Evolutionary conservation across 78 protist genomes (phyloP).

Genomic region (Neovahlkampfia damariscottae): DNA sequence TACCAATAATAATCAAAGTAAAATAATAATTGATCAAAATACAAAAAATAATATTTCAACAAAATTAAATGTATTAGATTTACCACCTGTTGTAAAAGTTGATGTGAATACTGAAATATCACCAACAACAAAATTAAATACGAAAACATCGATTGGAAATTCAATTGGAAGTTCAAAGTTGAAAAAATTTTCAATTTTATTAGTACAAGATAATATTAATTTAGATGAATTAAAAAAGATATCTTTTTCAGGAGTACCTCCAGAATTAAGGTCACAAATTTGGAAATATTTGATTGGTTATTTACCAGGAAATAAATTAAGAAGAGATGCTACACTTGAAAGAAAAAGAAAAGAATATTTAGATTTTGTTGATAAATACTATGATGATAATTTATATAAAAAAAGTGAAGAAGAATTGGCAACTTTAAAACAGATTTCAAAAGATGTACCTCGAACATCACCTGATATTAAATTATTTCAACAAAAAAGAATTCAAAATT

Average conservation of each 20-base stretch:
- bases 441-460: slow-evolving; percentile 81
- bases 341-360: slow-evolving; percentile 19
- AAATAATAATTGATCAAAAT: too few relatives aligned
- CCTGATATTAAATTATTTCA: slow-evolving; percentile 57
- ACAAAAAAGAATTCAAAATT: slow-evolving; percentile 2
- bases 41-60: too few relatives aligned
- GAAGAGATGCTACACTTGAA: not conserved
- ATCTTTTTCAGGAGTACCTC: slow-evolving; percentile 15
- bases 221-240: not conserved
- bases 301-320: not conserved
- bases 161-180: too few relatives aligned
- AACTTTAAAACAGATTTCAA: slow-evolving; percentile 46
- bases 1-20: too few relatives aligned
- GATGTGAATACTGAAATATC: too few relatives aligned
- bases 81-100: too few relatives aligned
- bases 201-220: too few relatives aligned
- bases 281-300: slow-evolving; percentile 16
- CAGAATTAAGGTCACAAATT: not conserved
- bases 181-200: too few relatives aligned
- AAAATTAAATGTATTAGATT: too few relatives aligned
- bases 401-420: not conserved
- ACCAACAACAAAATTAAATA: too few relatives aligned
- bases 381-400: not conserved
- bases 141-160: too few relatives aligned
- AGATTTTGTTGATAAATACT: slow-evolving; percentile 4